Conservation (phyloP, 2,329 filamentous ascomycete species). For the Akanthomyces lecanii region DNA sequence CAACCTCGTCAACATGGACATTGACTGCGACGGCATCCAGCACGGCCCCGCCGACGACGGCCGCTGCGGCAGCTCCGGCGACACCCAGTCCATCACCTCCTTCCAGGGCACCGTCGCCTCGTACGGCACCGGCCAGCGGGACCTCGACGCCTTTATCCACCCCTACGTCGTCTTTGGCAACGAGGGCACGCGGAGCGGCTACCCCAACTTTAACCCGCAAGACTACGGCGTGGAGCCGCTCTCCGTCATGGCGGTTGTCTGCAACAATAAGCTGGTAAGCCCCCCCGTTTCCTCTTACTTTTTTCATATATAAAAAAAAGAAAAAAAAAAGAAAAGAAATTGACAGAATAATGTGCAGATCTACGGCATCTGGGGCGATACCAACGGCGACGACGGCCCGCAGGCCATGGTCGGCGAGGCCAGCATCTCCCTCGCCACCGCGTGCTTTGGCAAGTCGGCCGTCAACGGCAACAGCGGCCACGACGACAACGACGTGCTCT, state of each 20-base stretch:
- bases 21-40: conserved; percentile 53
- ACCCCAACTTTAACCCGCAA: conserved; percentile 33
- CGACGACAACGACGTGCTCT: conserved; percentile 54
- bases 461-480: conserved; percentile 55
- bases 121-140: conserved; percentile 32
- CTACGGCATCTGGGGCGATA: conserved; percentile 58
- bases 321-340: too few relatives aligned
- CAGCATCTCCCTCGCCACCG: conserved; percentile 52
- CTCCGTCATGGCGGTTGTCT: conserved; percentile 48
- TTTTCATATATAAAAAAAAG: too few relatives aligned
- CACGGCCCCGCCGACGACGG: conserved; percentile 41
- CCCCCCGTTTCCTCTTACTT: too few relatives aligned
- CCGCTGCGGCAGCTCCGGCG: conserved; percentile 40
- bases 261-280: conserved; percentile 35
- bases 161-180: conserved; percentile 49
- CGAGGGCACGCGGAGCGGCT: conserved; percentile 25
- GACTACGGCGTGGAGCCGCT: conserved; percentile 39
- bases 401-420: conserved; percentile 51
- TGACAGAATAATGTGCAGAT: conserved; percentile 1
- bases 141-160: conserved; percentile 43
- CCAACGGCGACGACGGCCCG: conserved; percentile 50
- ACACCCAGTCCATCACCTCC: conserved; percentile 44
- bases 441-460: conserved; percentile 46
- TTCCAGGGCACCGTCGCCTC: conserved; percentile 38
- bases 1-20: conserved; percentile 51